Evolutionary conservation across 306 rosid species (phyloP).

Genomic region (Hylodesmum podocarpum): DNA sequence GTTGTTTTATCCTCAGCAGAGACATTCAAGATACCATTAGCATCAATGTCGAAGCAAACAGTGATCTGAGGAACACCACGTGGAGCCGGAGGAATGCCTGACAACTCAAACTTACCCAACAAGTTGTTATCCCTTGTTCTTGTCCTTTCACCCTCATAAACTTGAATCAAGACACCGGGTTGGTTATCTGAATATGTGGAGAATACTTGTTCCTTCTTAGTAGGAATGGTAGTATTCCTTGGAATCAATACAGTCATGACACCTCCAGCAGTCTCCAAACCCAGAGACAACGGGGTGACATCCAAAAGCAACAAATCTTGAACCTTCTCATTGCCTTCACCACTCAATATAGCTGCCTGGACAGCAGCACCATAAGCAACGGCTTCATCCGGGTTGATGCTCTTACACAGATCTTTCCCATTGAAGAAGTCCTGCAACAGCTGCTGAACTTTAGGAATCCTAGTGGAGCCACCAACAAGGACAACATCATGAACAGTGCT

Average conservation of each 20-base stretch:
- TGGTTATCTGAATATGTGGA: slow-evolving; percentile 76
- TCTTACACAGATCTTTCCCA: slow-evolving; percentile 74
- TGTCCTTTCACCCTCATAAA: slow-evolving; percentile 71
- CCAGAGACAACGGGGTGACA: slow-evolving; percentile 65
- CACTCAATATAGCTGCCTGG: slow-evolving; percentile 75
- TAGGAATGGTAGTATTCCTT: slow-evolving; percentile 70
- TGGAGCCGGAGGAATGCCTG: slow-evolving; percentile 81
- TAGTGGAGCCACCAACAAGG: slow-evolving; percentile 82
- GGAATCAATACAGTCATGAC: slow-evolving; percentile 79
- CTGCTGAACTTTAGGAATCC: slow-evolving; percentile 81
- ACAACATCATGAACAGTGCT: slow-evolving; percentile 68
- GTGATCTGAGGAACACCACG: slow-evolving; percentile 77
- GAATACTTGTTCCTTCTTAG: slow-evolving; percentile 75
- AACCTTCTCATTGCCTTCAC: slow-evolving; percentile 78
- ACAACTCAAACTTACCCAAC: slow-evolving; percentile 71
- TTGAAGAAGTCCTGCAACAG: slow-evolving; percentile 77
- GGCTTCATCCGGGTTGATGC: slow-evolving; percentile 76
- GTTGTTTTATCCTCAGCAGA: slow-evolving; percentile 77
- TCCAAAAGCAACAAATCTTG: slow-evolving; percentile 73
- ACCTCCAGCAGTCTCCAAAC: slow-evolving; percentile 79
- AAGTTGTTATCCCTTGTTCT: slow-evolving; percentile 71
- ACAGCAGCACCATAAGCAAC: slow-evolving; percentile 83
- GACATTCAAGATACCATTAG: slow-evolving; percentile 71
- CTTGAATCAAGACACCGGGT: slow-evolving; percentile 77
- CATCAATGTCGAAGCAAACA: slow-evolving; percentile 73